phyloP scores from a whole-genome alignment of 148 eudicot genomes.

The Spergularia marina region DNA sequence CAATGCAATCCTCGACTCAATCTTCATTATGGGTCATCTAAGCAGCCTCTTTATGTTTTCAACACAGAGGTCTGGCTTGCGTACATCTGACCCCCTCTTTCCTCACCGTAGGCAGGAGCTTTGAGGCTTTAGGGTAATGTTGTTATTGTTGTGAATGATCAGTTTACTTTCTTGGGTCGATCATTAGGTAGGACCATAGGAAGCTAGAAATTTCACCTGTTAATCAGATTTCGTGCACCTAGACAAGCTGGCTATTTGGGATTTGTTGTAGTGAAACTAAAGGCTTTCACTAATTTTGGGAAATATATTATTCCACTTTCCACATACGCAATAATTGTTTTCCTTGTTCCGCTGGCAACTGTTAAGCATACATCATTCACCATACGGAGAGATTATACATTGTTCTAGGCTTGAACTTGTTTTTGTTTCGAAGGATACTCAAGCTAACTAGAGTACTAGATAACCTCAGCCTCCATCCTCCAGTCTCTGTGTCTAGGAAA shows the following conservation, averaged over 20 bases:
- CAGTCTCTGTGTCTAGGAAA: neutral
- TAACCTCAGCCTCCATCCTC: neutral
- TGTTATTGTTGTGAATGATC: neutral
- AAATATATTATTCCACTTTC: neutral
- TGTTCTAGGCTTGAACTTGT: neutral
- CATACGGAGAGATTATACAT: neutral
- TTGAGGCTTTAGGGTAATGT: no score
- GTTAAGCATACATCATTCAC: neutral
- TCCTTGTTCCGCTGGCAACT: neutral
- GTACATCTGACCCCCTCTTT: no score
- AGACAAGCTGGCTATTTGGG: neutral
- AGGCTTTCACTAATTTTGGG: neutral
- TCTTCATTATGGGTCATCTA: no score
- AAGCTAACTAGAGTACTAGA: slow-evolving; percentile 10
- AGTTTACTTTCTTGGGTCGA: neutral
- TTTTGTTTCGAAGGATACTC: neutral
- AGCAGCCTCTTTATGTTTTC: no score
- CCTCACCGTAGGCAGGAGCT: no score
- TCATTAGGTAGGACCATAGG: neutral
- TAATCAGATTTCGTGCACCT: neutral
- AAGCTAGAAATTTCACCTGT: neutral
- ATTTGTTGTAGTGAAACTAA: neutral
- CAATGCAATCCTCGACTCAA: no score
- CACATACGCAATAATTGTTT: neutral
- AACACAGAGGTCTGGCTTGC: no score